Conservation (phyloP, 2,329 filamentous ascomycete genomes). For the Alternaria dauci region DNA sequence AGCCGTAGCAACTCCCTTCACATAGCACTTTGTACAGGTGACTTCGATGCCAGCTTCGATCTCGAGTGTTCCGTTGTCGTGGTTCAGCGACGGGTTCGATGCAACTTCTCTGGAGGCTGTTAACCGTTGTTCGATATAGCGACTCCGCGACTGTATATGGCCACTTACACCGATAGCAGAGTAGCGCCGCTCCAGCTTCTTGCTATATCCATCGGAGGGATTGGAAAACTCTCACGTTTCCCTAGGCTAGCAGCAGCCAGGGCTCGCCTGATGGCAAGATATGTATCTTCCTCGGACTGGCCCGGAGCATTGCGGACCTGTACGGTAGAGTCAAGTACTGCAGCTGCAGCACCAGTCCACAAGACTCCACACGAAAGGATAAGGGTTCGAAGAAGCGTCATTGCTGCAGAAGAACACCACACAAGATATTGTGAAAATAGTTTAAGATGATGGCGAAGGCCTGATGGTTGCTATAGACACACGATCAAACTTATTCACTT, state of each 20-base stretch:
- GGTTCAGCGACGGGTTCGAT: conserved; percentile 15
- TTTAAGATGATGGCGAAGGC: not conserved
- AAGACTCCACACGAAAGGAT: not conserved
- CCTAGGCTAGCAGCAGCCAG: conserved; percentile 12
- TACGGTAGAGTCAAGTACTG: not conserved
- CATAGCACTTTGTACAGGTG: conserved; percentile 60
- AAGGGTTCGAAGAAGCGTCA: not conserved
- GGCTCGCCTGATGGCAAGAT: conserved; percentile 17
- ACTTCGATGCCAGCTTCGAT: conserved; percentile 50
- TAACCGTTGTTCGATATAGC: not conserved
- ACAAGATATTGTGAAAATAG: too few species aligned
- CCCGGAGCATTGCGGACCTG: conserved; percentile 23
- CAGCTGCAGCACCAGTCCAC: not conserved
- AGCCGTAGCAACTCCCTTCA: conserved; percentile 58
- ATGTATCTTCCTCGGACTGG: conserved; percentile 18
- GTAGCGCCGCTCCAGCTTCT: conserved; percentile 53
- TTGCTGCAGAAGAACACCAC: not conserved
- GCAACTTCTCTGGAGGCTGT: conserved; percentile 6
- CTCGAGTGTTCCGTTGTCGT: conserved; percentile 19
- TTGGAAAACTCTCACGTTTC: conserved; percentile 22
- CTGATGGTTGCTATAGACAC: not conserved
- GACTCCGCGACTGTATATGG: not conserved
- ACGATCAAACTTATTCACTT: not conserved
- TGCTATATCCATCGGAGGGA: conserved; percentile 38
- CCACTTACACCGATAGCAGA: conserved; percentile 47